Evolutionary conservation across 2,329 filamentous ascomycete species (phyloP), one percentile per base, ranked within the genome.

Genomic region (Colletotrichum siamense): DNA sequence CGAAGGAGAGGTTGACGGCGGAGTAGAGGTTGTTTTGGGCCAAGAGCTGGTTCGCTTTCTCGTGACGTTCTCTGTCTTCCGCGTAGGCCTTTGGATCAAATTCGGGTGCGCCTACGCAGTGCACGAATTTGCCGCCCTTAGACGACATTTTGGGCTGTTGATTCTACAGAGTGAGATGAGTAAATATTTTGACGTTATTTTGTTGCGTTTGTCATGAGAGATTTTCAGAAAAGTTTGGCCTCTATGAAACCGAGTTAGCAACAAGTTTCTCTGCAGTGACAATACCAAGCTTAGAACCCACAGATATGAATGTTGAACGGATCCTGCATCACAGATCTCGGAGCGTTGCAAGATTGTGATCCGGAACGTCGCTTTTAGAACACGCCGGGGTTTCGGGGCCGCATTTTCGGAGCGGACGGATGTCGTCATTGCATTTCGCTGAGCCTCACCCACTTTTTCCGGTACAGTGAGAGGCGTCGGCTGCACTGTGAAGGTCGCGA

Each of bases 1-100:
- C 78, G 71, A 91, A 87, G 75, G 88, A 85, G 24, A 83, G 80
- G 69, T 84, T 80, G 74, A 88, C 86, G 76, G 89, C 89, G 65
- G 81, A 82, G 78, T 85, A 83, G 67, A 91, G 81, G 81, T 90
- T 85, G 69, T 85, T 79, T 6, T 81, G 78, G n/a, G 81, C 76
- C 57, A 90, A 83, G n/a, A 84, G 79, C 26, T 85, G 83, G 57
- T 81, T 77, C 16, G 84, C 86, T 68, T 82, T 81, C 55, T 83
- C 79, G 75, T 87, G 86, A 12, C 85, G 84, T 7, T 82, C 81
- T 16, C 79, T 62, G 80, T 90, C 86, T 26, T 82, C 76, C 77
- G 86, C 80, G 72, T 87, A 85, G 15, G 84, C 78, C 9, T 84
- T 81, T 4, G 89, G 88, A 44, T 84, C 83, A 79, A 90, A 90